Evolutionary conservation across 441 rosid genomes (phyloP), one percentile per base, ranked within the genome.

Genomic region (Lepidium campestre): DNA sequence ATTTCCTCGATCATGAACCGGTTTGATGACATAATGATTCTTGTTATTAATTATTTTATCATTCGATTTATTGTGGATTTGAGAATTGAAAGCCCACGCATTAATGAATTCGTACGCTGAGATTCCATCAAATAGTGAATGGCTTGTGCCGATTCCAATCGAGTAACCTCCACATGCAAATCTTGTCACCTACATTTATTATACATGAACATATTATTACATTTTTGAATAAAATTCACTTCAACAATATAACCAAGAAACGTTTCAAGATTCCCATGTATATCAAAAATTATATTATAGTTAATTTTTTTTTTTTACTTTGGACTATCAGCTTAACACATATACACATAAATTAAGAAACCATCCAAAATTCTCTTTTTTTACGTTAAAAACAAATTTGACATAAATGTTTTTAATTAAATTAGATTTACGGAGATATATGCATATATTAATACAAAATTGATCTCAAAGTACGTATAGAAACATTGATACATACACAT

Each of bases 161-260:
- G 91, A 82, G 56, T 78, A 85, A 6, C 91, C 82, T 76, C 94
- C 94, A 61, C 94, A 88, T 7, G 82, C 84, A 70, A 88, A 88
- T 77, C 32, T 75, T 11, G 95, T 88, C 75, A 83, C 85, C 95
- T 84, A 70, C 44, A 65, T 23, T 34, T 45, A 35, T 44, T 18
- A 31, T 52, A 50, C 35, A 42, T 59, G 44, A 10, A 31, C 23
- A n/a, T 13, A 72, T 37, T 49, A 46, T 32, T 41, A 72, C 10
- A 46, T 40, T 42, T 31, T 7, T 13, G 34, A 23, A 17, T 17
- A 15, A 13, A 19, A 29, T 29, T 27, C 18, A 23, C 14, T 22
- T 10, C n/a, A 10, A 35, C 9, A 35, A 29, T 29, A 7, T 29
- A 7, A 6, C 10, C 10, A 29, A 29, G 34, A 29, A 27, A 29